A percentile compares a stretch with the other conserved stretches of the same genome.
These are phyloP conservation scores for Annulohypoxylon maeteangense DNA, from an alignment of 495 filamentous ascomycete genomes.

Conservation along the genomic window DNA sequence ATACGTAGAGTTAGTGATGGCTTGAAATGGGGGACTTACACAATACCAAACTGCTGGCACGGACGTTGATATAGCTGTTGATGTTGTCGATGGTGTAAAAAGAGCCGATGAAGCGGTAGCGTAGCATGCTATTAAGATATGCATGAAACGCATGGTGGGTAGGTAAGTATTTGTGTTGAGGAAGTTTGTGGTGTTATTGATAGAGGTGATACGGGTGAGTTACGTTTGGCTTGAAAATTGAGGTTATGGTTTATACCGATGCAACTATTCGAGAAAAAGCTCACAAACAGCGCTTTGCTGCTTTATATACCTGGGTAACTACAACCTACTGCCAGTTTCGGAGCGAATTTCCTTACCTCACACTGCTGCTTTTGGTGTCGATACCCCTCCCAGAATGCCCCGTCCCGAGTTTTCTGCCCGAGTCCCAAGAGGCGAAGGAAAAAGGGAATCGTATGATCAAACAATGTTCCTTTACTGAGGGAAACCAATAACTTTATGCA, in stretches of 20 bases:
- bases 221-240: background rate
- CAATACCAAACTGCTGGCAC: too few relatives aligned
- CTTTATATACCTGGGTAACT: background rate
- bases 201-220: background rate
- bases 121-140: background rate
- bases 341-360: background rate
- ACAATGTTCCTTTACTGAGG: background rate
- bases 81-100: background rate
- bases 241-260: background rate
- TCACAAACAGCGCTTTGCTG: background rate
- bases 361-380: background rate
- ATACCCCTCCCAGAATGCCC: background rate
- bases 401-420: background rate
- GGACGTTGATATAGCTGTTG: background rate
- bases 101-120: background rate
- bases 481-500: background rate
- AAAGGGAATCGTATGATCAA: background rate
- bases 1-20: background rate
- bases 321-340: background rate
- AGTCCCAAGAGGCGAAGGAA: background rate
- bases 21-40: background rate
- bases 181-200: background rate
- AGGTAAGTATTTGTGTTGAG: background rate
- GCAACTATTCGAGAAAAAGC: background rate
- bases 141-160: background rate